Conservation (phyloP, 148 eudicot genomes). For the Gaultheria prostrata region DNA sequence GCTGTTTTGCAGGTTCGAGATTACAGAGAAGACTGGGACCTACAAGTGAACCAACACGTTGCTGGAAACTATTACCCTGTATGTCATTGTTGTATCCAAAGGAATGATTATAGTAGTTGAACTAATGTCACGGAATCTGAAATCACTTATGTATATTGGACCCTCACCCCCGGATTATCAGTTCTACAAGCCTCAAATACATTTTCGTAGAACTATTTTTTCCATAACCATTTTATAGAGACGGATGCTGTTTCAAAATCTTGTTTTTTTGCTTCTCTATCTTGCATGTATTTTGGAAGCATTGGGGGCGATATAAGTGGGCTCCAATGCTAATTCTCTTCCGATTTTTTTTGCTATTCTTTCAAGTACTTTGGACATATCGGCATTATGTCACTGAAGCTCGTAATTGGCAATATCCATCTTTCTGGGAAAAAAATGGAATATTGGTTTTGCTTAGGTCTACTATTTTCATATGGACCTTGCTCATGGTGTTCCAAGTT, state of each 20-base stretch:
- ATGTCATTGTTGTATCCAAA: slow-evolving; percentile 17
- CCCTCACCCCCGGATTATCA: not conserved
- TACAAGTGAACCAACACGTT: slow-evolving; percentile 59
- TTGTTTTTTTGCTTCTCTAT: not conserved
- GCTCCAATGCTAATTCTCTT: not conserved
- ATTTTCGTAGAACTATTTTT: not conserved
- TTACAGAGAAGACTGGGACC: slow-evolving; percentile 72
- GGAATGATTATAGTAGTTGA: not conserved
- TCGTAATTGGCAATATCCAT: not conserved
- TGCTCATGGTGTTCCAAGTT: not conserved
- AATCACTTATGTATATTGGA: not conserved
- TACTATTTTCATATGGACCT: not conserved
- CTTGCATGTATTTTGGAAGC: not conserved
- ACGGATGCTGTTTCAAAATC: not conserved
- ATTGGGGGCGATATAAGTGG: not conserved
- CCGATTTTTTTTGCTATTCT: not conserved
- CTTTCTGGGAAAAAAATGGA: not conserved
- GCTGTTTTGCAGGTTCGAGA: slow-evolving; percentile 50
- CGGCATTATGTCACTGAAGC: not conserved
- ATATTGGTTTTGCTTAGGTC: not conserved
- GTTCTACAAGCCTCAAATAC: not conserved
- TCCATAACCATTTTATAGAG: not conserved
- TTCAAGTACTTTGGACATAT: not conserved
- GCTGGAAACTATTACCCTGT: slow-evolving; percentile 89
- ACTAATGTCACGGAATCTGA: not conserved